phyloP scores from a whole-genome alignment of 1,284 basidiomycete species.

The Tilletia indica region DNA sequence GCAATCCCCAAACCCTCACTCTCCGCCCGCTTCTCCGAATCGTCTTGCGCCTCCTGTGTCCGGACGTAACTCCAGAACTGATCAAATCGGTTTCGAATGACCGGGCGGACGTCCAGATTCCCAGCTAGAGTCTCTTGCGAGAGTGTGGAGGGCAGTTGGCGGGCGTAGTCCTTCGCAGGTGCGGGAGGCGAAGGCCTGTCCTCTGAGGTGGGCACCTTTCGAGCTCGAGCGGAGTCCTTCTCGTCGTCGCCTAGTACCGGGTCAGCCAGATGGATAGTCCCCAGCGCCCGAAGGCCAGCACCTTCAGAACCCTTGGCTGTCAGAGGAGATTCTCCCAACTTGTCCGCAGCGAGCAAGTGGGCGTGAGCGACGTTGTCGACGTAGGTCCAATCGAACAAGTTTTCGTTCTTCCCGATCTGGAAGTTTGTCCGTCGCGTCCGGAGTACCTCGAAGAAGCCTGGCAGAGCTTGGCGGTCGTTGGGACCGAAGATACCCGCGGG shows the following conservation, averaged over 20 bases:
- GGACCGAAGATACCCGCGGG: conserved; percentile 98
- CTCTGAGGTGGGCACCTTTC: conserved; percentile 45
- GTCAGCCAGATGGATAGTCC: conserved; percentile 46
- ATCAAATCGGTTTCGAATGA: conserved; percentile 70
- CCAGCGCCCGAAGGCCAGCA: conserved; percentile 46
- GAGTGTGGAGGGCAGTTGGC: conserved; percentile 58
- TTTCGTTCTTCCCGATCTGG: conserved; percentile 90
- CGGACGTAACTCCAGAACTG: conserved; percentile 58
- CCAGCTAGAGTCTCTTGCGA: conserved; percentile 64
- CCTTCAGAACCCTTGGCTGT: background rate
- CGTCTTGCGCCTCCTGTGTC: background rate
- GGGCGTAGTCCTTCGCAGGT: conserved; percentile 51
- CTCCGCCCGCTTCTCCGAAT: background rate
- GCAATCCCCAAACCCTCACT: conserved; percentile 68
- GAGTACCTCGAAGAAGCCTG: conserved; percentile 77
- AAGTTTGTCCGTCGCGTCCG: conserved; percentile 77
- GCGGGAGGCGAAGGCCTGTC: conserved; percentile 40
- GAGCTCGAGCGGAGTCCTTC: conserved; percentile 22
- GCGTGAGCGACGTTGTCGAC: conserved; percentile 93
- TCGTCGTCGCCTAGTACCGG: conserved; percentile 35
- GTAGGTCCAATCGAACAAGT: conserved; percentile 96
- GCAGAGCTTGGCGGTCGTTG: conserved; percentile 84
- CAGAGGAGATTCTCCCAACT: conserved; percentile 60
- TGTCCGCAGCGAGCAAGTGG: conserved; percentile 89
- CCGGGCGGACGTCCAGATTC: conserved; percentile 61